Base-by-base conservation (phyloP, 495 filamentous ascomycete species). In the Chaetomium tenue region DNA sequence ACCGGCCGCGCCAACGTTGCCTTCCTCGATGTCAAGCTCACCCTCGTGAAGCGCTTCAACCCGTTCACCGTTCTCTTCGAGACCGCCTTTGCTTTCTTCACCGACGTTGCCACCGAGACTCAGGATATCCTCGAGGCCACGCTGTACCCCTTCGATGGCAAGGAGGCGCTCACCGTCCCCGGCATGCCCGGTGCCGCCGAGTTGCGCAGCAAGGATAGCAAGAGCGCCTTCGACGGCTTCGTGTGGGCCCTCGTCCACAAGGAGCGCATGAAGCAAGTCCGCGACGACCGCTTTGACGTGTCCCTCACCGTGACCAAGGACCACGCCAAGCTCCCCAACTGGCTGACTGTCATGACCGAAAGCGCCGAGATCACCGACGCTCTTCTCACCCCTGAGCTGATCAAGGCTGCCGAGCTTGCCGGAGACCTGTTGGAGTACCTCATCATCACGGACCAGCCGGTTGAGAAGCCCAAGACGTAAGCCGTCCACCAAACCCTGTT, bases 221-320 rank as follows among this genome's bases (percentile, higher is more conserved):
- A 91, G 81, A 92, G 89, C 66, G 75, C 79, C 20, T 97, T 88
- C 70, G 95, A 98, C 75, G 88, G 86, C 42, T 98, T 97, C 68
- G 92, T 98, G 65, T 98, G 87, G 85, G 95, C 92, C 37, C 76
- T 98, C 68, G 93, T 98, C 46, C 91, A 98, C 83, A 98, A 98
- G 84, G 89, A 91, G 71, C 75, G 83, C 74, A 97, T 98, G 93
- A 91, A 89, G 80, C 79, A 86, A 69, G 85, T 96, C 72, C 87
- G 94, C 55, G 89, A 95, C 40, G 94, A 96, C 59, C 88, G 95
- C 68, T 98, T 97, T 75, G 94, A 98, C 77, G 81, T 97, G 37
- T 94, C 90, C 28, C 86, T 98, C 59, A 97, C 94, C 25, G 87
- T 84, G 68, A 97, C 93, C 66, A 93, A 91, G 80, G 95, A 98